Evolutionary conservation across 2,329 filamentous ascomycete species (phyloP), one percentile per base, ranked within the genome.

Genomic region (Stagonosporopsis rhizophila): DNA sequence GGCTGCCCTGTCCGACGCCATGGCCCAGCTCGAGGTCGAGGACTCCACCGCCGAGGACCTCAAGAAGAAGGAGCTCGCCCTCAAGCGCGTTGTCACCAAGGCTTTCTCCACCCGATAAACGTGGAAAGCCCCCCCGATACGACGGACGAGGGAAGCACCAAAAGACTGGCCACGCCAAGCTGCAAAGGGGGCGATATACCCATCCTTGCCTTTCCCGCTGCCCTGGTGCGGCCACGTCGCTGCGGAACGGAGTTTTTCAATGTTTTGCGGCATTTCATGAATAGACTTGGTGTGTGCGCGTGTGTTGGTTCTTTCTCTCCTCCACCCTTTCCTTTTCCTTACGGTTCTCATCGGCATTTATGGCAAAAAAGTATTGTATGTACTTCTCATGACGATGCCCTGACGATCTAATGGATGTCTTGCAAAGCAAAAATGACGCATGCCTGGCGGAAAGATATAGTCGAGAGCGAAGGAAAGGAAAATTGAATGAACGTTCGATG

Each of bases 41-140:
- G 96, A 99, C 70, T 91, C 91, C 55, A 82, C 83, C 62, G 90
- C 92, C 60, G 96, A 99, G 72, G 95, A 99, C 78, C 85, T 99
- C 71, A 98, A 96, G 91, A 98, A 98, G 92, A 96, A 97, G 89
- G 95, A 99, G 86, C 85, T 99, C 68, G 92, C 92, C 60, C 87
- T 99, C 66, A 99, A 98, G 92, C 87, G 95, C 76, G 87, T 96
- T 70, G 93, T 99, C 73, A 99, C 95, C 82, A 99, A 98, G 90
- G 93, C 91, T 73, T 96, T 96, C 91, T 88, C 91, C 66, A 93
- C 91, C 76, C 89, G 91, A 81, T 96, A 93, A 67, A 58, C 56
- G 64, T 58, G 47, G 53, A 59, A 58, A 37, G 1, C 8, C 48
- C 23, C 22, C 22, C 5, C 2, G n/a, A 7, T 30, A 56, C 56